Evolutionary conservation across 2,329 filamentous ascomycete species (phyloP).

Genomic region (Colletotrichum sp.): DNA sequence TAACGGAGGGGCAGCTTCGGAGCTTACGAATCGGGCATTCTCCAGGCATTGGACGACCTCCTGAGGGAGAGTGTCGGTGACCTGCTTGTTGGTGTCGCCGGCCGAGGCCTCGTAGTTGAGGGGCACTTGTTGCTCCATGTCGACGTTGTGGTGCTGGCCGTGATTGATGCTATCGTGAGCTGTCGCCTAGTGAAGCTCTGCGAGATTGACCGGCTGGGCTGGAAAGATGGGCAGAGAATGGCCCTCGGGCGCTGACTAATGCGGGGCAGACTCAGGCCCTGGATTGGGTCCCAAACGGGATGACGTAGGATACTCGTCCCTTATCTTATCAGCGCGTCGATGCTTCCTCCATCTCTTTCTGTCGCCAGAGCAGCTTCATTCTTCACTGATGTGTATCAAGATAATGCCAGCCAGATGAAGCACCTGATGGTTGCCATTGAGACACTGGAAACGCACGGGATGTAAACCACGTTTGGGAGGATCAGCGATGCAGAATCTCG

Average conservation of each 20-base stretch:
- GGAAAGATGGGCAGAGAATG: conserved; percentile 1
- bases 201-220: neutral
- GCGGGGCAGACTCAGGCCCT: neutral
- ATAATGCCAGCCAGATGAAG: neutral
- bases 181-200: neutral
- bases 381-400: neutral
- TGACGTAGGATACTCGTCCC: conserved; percentile 4
- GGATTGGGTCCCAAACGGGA: neutral
- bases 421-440: neutral
- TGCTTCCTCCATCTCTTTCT: neutral
- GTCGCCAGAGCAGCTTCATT: neutral
- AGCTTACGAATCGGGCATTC: conserved; percentile 88
- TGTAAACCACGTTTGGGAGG: neutral
- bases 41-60: conserved; percentile 92
- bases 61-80: conserved; percentile 73
- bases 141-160: conserved; percentile 34
- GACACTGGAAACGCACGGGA: neutral
- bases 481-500: neutral
- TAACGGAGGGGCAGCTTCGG: conserved; percentile 8
- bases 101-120: conserved; percentile 79
- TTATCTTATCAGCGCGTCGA: conserved; percentile 5
- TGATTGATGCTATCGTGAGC: conserved; percentile 8
- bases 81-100: conserved; percentile 73
- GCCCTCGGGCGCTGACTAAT: conserved; percentile 10
- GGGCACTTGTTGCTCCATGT: conserved; percentile 70